phyloP scores from a whole-genome alignment of 2,329 filamentous ascomycete species.

The Xylaria multiplex region DNA sequence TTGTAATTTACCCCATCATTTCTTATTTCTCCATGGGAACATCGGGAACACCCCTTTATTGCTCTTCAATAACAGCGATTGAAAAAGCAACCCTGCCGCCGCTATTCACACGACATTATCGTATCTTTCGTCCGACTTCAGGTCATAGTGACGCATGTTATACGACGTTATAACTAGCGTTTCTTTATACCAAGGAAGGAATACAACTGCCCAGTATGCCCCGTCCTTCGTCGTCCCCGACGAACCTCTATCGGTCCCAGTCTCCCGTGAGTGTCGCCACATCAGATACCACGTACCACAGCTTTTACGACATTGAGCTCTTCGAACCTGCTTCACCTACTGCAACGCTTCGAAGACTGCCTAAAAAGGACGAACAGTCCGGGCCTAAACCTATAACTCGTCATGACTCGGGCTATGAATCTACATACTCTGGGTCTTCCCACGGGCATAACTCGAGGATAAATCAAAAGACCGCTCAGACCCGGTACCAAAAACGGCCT shows the following conservation, averaged over 20 bases:
- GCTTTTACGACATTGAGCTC: slow-evolving; percentile 62
- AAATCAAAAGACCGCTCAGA: slow-evolving; percentile 44
- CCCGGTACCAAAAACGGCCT: slow-evolving; percentile 54
- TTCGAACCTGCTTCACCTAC: slow-evolving; percentile 53
- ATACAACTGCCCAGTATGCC: slow-evolving; percentile 41
- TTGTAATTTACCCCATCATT: slow-evolving; percentile 29
- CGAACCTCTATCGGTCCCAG: slow-evolving; percentile 43
- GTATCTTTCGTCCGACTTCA: background rate
- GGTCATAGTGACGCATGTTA: background rate
- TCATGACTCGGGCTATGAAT: slow-evolving; percentile 70
- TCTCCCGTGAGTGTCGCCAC: slow-evolving; percentile 56
- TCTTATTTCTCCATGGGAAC: slow-evolving; percentile 25
- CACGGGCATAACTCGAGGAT: slow-evolving; percentile 45
- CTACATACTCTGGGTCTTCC: slow-evolving; percentile 54
- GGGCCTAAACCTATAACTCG: slow-evolving; percentile 58
- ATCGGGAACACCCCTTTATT: background rate
- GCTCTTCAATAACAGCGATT: slow-evolving; percentile 13
- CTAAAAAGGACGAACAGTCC: slow-evolving; percentile 44
- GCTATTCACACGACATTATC: background rate
- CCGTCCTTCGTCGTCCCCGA: slow-evolving; percentile 38
- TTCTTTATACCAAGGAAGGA: slow-evolving; percentile 28
- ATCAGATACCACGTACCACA: slow-evolving; percentile 64
- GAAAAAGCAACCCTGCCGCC: slow-evolving; percentile 12
- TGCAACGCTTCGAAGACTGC: slow-evolving; percentile 28
- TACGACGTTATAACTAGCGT: background rate